Conservation (phyloP, 495 filamentous ascomycete genomes). For the Penicillium diatomitis region DNA sequence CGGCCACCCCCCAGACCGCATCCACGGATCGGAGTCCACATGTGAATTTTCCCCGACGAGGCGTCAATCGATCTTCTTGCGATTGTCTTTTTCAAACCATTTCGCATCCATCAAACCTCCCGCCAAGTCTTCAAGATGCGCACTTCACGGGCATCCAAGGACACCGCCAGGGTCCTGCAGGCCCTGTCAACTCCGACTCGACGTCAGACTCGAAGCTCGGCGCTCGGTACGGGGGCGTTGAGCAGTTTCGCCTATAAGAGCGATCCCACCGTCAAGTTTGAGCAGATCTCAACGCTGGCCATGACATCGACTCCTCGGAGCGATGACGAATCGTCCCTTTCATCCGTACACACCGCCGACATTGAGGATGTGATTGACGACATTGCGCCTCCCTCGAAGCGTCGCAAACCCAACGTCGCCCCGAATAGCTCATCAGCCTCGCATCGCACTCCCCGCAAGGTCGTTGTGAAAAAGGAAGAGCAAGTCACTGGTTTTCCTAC, state of each 20-base stretch:
- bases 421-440: conserved; percentile 2
- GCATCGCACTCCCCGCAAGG: conserved; percentile 10
- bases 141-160: conserved; percentile 49
- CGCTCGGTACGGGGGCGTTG: conserved; percentile 19
- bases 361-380: conserved; percentile 52
- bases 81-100: background rate
- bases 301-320: conserved; percentile 2
- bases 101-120: background rate
- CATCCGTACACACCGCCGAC: conserved; percentile 40
- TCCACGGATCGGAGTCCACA: conserved; percentile 8
- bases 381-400: conserved; percentile 31
- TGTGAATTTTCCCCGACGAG: conserved; percentile 13
- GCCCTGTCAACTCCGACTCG: conserved; percentile 33
- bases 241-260: conserved; percentile 23
- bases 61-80: too few species aligned
- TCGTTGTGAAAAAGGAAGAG: conserved; percentile 18
- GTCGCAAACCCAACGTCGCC: conserved; percentile 39
- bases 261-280: conserved; percentile 6
- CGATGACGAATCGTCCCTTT: conserved; percentile 34
- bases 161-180: conserved; percentile 46
- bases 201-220: conserved; percentile 30
- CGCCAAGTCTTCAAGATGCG: conserved; percentile 37
- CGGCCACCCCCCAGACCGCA: background rate
- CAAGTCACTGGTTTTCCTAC: background rate
- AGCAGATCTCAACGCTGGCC: conserved; percentile 6